Evolutionary conservation across 768 basidiomycete species (phyloP).

Genomic region (Ephemerocybe angulata): DNA sequence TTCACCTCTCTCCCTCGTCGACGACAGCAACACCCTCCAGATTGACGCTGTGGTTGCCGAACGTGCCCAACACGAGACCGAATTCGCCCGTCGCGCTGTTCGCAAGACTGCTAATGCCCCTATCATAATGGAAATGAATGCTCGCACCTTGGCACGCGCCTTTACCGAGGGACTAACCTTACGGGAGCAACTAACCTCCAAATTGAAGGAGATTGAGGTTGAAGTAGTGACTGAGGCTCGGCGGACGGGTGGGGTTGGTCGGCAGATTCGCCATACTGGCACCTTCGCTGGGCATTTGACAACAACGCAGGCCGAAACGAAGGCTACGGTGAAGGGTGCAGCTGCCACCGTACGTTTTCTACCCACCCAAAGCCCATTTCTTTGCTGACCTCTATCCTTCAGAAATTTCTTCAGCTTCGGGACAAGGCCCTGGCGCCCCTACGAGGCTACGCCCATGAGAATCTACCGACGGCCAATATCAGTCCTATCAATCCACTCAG

Average conservation of each 20-base stretch:
- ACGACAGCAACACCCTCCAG: neutral
- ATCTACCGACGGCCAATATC: neutral
- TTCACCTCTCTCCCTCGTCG: neutral
- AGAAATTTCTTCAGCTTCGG: conserved; percentile 53
- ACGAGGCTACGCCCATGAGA: neutral
- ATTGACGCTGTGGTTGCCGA: conserved; percentile 1
- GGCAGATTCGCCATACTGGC: neutral
- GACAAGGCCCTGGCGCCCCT: neutral
- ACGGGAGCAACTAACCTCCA: neutral
- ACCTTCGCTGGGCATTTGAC: neutral
- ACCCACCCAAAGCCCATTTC: neutral
- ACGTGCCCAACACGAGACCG: conserved; percentile 10
- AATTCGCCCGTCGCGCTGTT: conserved; percentile 12
- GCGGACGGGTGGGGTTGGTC: neutral
- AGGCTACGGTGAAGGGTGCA: conserved; percentile 5
- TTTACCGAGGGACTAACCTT: neutral
- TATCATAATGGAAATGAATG: neutral
- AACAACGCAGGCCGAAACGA: neutral
- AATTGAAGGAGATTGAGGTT: neutral
- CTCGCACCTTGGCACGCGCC: conserved; percentile 1
- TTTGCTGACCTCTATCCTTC: conserved; percentile 1
- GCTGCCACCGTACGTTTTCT: conserved; percentile 15
- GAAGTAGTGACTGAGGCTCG: neutral
- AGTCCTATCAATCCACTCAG: neutral
- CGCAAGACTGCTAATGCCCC: conserved; percentile 10